These are phyloP conservation scores for Scutellaria galericulata DNA, from an alignment of 257 asterid genomes.

Conservation along the genomic window DNA sequence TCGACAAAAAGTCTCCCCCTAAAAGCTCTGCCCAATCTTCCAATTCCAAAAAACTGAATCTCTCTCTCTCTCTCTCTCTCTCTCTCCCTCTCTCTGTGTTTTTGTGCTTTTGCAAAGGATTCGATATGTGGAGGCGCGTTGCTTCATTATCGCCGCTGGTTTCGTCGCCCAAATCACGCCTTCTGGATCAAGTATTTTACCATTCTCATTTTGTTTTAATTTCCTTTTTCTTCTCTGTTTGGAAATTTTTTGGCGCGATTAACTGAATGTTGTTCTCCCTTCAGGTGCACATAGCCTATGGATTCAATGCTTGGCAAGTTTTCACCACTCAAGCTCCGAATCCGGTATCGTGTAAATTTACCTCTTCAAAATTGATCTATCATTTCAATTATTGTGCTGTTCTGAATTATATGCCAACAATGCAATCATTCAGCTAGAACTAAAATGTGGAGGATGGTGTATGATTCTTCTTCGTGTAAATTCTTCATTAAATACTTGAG, in stretches of 20 bases:
- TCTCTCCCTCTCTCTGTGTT: slow-evolving; percentile 18
- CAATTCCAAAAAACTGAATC: slow-evolving; percentile 20
- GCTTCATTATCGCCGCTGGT: slow-evolving; percentile 53
- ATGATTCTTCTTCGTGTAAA: not conserved
- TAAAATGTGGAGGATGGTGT: slow-evolving; percentile 7
- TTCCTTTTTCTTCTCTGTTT: not conserved
- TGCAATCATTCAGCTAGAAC: slow-evolving; percentile 7
- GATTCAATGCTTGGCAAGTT: slow-evolving; percentile 50
- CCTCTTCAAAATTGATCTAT: slow-evolving; percentile 4
- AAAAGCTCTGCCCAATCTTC: slow-evolving; percentile 10
- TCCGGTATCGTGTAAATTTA: slow-evolving; percentile 48
- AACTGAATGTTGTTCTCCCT: slow-evolving; percentile 6
- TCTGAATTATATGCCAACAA: not conserved
- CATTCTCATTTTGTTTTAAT: slow-evolving; percentile 18
- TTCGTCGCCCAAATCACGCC: slow-evolving; percentile 52
- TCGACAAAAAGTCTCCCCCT: slow-evolving; percentile 45
- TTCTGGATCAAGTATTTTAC: slow-evolving; percentile 53
- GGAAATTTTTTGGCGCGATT: slow-evolving; percentile 14
- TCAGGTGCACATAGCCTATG: slow-evolving; percentile 51
- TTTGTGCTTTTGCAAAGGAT: slow-evolving; percentile 3
- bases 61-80: slow-evolving; percentile 32
- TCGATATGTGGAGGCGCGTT: slow-evolving; percentile 81
- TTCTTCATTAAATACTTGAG: slow-evolving; percentile 13
- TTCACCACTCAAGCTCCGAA: slow-evolving; percentile 54
- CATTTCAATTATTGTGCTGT: slow-evolving; percentile 13